Evolutionary conservation across 2,329 filamentous ascomycete genomes (phyloP).

Genomic region (Trichoderma citrinoviride): DNA sequence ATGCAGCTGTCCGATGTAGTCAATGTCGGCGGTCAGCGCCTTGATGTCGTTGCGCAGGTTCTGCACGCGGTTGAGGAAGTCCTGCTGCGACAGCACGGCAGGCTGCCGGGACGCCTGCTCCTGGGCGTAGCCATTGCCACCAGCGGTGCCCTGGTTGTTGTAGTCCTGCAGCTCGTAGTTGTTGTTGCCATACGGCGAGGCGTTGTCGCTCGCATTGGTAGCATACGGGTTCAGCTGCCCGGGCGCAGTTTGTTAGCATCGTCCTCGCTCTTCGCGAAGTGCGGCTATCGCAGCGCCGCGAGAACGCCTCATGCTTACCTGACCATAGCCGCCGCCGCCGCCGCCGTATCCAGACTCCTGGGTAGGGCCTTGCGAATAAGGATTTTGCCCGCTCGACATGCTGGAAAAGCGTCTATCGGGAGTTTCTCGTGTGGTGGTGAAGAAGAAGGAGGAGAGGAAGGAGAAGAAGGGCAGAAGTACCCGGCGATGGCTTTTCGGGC

Average conservation of each 20-base stretch:
- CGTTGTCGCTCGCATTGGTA: conserved; percentile 48
- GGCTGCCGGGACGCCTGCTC: conserved; percentile 31
- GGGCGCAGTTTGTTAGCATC: conserved; percentile 11
- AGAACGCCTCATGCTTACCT: conserved; percentile 22
- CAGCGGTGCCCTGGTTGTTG: conserved; percentile 30
- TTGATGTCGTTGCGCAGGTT: conserved; percentile 66
- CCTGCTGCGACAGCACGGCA: conserved; percentile 55
- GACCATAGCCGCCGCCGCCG: conserved; percentile 24
- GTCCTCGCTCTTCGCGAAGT: neutral
- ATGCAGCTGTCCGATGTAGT: conserved; percentile 66
- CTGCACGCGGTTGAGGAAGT: conserved; percentile 67
- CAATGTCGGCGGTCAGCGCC: conserved; percentile 63
- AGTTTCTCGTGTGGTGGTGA: neutral
- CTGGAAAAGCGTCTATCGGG: neutral
- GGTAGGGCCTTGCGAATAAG: conserved; percentile 26
- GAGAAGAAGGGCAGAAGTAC: no score
- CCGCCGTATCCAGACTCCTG: conserved; percentile 24
- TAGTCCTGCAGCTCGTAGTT: conserved; percentile 57
- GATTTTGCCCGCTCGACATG: conserved; percentile 31
- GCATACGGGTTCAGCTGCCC: conserved; percentile 25
- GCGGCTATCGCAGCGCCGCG: neutral
- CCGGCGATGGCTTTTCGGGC: conserved; percentile 1
- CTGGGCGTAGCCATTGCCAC: conserved; percentile 9
- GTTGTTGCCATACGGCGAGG: conserved; percentile 49
- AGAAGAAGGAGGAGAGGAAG: neutral